These are phyloP conservation scores for Aureobasidium leucospermi DNA, from an alignment of 2,329 filamentous ascomycete genomes.

Conservation along the genomic window DNA sequence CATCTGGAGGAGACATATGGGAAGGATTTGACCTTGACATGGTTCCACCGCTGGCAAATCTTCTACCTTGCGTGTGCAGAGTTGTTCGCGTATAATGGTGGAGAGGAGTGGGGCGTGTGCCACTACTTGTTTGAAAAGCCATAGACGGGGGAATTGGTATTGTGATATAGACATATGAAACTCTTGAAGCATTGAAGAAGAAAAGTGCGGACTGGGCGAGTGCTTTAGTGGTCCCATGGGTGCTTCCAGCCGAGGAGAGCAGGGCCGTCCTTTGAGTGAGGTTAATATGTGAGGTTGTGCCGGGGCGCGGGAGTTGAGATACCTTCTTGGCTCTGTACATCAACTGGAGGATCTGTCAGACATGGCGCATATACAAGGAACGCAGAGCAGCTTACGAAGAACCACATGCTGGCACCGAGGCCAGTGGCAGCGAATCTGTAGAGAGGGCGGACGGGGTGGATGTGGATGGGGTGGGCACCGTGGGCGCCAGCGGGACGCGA, in stretches of 20 bases:
- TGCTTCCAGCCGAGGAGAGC: conserved; percentile 89
- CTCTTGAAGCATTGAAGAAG: not conserved
- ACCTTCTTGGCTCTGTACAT: conserved; percentile 68
- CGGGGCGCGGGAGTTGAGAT: not conserved
- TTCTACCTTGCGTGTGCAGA: conserved; percentile 67
- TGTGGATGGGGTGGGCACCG: conserved; percentile 46
- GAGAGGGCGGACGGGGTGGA: conserved; percentile 57
- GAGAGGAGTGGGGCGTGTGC: conserved; percentile 60
- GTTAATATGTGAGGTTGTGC: not conserved
- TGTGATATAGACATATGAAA: conserved; percentile 5
- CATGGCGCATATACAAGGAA: not conserved
- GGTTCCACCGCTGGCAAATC: conserved; percentile 65
- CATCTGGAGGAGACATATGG: conserved; percentile 60
- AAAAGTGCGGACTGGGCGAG: not conserved
- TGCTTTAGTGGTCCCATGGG: conserved; percentile 80
- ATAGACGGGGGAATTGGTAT: conserved; percentile 14
- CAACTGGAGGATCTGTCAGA: conserved; percentile 47
- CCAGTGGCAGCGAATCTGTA: conserved; percentile 83
- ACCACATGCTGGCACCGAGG: conserved; percentile 96
- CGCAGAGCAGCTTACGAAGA: conserved; percentile 65
- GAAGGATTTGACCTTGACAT: conserved; percentile 50
- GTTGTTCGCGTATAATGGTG: conserved; percentile 57
- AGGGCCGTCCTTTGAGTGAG: conserved; percentile 77
- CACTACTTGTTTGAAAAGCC: conserved; percentile 61
- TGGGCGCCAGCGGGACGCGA: conserved; percentile 27